phyloP scores from a whole-genome alignment of 148 eudicot genomes.

The Rhododendron ovatum region DNA sequence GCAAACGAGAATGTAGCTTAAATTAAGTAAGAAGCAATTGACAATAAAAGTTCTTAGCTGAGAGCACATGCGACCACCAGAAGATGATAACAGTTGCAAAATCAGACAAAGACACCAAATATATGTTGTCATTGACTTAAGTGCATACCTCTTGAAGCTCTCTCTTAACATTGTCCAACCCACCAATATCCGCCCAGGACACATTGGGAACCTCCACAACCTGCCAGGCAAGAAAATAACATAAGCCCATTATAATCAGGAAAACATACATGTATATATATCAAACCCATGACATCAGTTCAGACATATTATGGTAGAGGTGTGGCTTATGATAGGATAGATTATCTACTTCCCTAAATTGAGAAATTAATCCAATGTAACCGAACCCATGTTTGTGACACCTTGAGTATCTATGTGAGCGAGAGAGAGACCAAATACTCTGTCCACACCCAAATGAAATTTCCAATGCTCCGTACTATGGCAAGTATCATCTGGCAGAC shows the following conservation, averaged over 20 bases:
- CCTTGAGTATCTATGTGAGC: neutral
- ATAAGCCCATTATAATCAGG: neutral
- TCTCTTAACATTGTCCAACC: conserved; percentile 23
- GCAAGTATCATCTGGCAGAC: neutral
- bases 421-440: neutral
- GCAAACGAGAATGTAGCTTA: neutral
- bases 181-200: conserved; percentile 37
- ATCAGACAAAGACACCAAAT: neutral
- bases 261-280: neutral
- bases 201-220: conserved; percentile 41
- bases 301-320: neutral
- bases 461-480: neutral
- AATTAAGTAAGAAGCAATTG: neutral
- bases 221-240: conserved; percentile 8
- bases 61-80: neutral
- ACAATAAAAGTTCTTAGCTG: neutral
- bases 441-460: neutral
- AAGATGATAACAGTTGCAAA: neutral
- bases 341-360: neutral
- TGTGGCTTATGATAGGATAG: neutral
- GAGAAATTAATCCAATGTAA: neutral
- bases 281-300: neutral
- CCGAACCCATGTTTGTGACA: neutral
- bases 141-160: conserved; percentile 24
- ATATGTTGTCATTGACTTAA: neutral